A percentile compares a stretch with the other conserved stretches of the same genome.
phyloP scores from a whole-genome alignment of 352 stramenopile species.

The Globisporangium megalacanthum region DNA sequence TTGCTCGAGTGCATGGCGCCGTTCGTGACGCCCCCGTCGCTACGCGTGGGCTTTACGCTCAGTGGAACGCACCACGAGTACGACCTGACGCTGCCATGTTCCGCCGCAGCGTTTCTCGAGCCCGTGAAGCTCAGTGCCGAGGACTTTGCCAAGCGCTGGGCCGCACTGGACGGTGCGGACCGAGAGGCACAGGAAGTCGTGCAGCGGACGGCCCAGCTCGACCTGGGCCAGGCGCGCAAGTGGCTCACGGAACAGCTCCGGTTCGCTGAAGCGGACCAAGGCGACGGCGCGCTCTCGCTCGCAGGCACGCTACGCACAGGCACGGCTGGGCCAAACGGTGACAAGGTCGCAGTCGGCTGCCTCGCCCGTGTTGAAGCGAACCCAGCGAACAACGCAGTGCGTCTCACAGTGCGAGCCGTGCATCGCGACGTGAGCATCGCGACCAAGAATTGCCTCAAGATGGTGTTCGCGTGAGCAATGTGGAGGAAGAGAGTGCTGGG shows the following conservation, averaged over 20 bases:
- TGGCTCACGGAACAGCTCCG: conserved; percentile 88
- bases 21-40: conserved; percentile 84
- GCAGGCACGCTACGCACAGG: conserved; percentile 90
- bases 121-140: conserved; percentile 84
- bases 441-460: conserved; percentile 66
- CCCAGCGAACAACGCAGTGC: conserved; percentile 66
- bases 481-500: too few species aligned
- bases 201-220: conserved; percentile 65
- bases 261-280: conserved; percentile 81
- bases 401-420: conserved; percentile 89
- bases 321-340: conserved; percentile 80
- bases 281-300: conserved; percentile 86
- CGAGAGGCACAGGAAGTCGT: conserved; percentile 92
- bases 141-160: conserved; percentile 93
- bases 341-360: conserved; percentile 93
- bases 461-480: conserved; percentile 28
- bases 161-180: conserved; percentile 87
- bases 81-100: conserved; percentile 72
- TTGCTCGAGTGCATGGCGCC: conserved; percentile 91
- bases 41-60: conserved; percentile 86
- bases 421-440: conserved; percentile 81
- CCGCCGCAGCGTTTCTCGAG: conserved; percentile 91
- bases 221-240: conserved; percentile 74
- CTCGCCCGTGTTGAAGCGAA: conserved; percentile 90
- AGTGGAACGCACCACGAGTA: conserved; percentile 67